phyloP scores from a whole-genome alignment of 768 basidiomycete genomes.

The Boletus sp. region DNA sequence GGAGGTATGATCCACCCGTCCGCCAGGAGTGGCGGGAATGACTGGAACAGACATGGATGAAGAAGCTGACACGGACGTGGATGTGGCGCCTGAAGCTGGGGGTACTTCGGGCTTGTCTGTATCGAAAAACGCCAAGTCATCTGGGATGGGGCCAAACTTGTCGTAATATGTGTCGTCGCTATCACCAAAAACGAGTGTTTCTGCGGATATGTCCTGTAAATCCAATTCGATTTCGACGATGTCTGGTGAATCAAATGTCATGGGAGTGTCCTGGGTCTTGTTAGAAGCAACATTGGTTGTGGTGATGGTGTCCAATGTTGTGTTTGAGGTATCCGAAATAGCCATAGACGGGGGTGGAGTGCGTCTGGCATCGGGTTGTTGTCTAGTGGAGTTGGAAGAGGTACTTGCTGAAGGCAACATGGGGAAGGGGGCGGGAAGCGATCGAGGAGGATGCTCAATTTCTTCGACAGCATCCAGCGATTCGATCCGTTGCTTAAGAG shows the following conservation, averaged over 20 bases:
- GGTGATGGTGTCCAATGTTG: slow-evolving; percentile 4
- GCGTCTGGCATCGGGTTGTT: slow-evolving; percentile 1
- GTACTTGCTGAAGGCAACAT: background rate
- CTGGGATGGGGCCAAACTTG: slow-evolving; percentile 35
- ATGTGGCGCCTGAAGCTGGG: slow-evolving; percentile 4
- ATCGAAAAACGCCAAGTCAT: slow-evolving; percentile 15
- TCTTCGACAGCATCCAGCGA: slow-evolving; percentile 5
- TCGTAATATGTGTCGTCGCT: slow-evolving; percentile 51
- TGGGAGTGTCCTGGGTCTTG: background rate
- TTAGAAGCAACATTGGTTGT: background rate
- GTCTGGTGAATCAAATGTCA: slow-evolving; percentile 9
- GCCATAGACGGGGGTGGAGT: slow-evolving; percentile 16
- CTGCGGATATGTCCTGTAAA: slow-evolving; percentile 16
- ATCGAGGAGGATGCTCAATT: background rate
- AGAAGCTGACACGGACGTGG: slow-evolving; percentile 6
- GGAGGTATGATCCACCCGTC: slow-evolving; percentile 31
- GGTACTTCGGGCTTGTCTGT: slow-evolving; percentile 8
- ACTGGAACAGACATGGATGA: slow-evolving; percentile 4
- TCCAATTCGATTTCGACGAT: slow-evolving; percentile 22
- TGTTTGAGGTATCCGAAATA: slow-evolving; percentile 16
- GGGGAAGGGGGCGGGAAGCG: background rate
- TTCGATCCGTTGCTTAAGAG: slow-evolving; percentile 36
- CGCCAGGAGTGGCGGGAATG: background rate
- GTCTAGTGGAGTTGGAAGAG: background rate
- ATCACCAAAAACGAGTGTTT: slow-evolving; percentile 25